phyloP scores from a whole-genome alignment of 805 yeast genomes.

The Starmerella asiatica region DNA sequence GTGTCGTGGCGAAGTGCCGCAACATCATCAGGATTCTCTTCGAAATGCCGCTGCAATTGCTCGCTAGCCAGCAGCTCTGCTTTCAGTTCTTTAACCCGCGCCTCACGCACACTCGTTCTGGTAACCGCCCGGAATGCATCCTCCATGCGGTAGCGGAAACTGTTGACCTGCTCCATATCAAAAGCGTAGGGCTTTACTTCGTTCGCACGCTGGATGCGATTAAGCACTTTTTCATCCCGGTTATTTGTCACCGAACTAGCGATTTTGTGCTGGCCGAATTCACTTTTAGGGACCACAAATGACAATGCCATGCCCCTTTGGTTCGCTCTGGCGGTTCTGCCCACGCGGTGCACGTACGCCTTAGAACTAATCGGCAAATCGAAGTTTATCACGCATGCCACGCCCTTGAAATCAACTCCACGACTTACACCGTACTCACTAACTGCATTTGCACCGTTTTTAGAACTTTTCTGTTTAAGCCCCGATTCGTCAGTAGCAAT shows the following conservation, averaged over 20 bases:
- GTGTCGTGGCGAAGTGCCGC: conserved; percentile 81
- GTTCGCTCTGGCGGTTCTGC: conserved; percentile 97
- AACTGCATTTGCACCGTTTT: conserved; percentile 10
- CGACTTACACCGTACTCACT: conserved; percentile 84
- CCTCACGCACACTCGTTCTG: conserved; percentile 77
- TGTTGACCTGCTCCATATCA: conserved; percentile 83
- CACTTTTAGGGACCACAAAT: conserved; percentile 71
- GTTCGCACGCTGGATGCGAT: conserved; percentile 65
- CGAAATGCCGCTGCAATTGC: conserved; percentile 83
- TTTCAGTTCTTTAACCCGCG: conserved; percentile 77
- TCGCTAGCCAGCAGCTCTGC: conserved; percentile 78
- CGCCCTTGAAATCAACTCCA: conserved; percentile 93
- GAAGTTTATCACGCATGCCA: conserved; percentile 90
- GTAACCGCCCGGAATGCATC: conserved; percentile 96
- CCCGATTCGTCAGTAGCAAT: conserved; percentile 91
- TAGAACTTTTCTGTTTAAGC: conserved; percentile 26
- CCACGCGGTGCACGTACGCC: conserved; percentile 84
- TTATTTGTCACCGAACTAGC: conserved; percentile 59
- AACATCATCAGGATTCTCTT: conserved; percentile 92
- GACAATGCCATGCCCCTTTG: conserved; percentile 89
- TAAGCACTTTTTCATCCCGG: conserved; percentile 74
- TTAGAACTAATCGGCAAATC: conserved; percentile 84
- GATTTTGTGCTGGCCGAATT: conserved; percentile 77
- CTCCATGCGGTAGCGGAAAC: conserved; percentile 90
- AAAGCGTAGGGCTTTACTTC: conserved; percentile 71